Conservation (phyloP, 495 filamentous ascomycete species). For the Daldinia caldariorum region DNA sequence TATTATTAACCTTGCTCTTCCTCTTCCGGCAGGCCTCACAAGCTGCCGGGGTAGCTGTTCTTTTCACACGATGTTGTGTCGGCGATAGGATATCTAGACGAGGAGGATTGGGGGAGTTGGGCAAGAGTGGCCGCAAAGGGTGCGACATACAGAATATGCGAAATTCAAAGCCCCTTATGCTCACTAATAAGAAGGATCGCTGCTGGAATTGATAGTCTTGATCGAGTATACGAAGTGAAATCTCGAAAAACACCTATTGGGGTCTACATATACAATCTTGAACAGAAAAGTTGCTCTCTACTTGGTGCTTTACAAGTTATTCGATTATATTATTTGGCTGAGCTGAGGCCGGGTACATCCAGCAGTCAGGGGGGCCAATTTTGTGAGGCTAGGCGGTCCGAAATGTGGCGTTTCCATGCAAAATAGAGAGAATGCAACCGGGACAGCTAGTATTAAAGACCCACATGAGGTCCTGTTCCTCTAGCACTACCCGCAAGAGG, state of each 20-base stretch:
- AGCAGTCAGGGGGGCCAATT: conserved; percentile 26
- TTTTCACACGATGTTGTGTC: conserved; percentile 29
- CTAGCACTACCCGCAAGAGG: background rate
- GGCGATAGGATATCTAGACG: conserved; percentile 19
- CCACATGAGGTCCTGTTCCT: conserved; percentile 18
- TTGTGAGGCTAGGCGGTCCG: conserved; percentile 31
- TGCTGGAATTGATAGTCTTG: background rate
- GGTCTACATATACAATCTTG: background rate
- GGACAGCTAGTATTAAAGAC: conserved; percentile 11
- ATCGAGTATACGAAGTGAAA: background rate
- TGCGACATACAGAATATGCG: conserved; percentile 36
- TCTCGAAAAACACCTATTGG: background rate
- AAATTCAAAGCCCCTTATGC: background rate
- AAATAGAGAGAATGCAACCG: conserved; percentile 36
- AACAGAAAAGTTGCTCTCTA: background rate
- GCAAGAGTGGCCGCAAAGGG: conserved; percentile 35
- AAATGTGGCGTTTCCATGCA: conserved; percentile 35
- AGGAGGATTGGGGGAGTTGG: conserved; percentile 42
- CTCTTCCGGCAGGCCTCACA: conserved; percentile 41
- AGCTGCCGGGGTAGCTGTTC: conserved; percentile 32
- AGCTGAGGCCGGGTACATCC: conserved; percentile 26
- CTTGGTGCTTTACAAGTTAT: conserved; percentile 8
- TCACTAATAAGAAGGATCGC: conserved; percentile 6
- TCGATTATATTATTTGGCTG: conserved; percentile 14
- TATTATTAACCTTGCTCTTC: conserved; percentile 36